phyloP scores from a whole-genome alignment of 805 yeast species.

The Jamesozyma lodderae region DNA sequence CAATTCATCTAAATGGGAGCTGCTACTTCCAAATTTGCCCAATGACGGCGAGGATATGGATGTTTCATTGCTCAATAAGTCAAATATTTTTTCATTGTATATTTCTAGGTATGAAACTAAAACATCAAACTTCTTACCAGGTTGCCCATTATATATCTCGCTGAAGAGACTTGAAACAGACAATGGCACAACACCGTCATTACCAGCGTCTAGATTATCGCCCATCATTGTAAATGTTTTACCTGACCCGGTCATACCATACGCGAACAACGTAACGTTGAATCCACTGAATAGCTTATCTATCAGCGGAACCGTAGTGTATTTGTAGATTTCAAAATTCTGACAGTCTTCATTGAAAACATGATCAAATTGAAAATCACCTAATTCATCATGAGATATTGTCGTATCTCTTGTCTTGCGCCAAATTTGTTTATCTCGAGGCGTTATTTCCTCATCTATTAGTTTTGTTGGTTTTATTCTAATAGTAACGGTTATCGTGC shows the following conservation, averaged over 20 bases:
- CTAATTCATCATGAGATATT: constrained; percentile 49
- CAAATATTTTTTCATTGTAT: constrained; percentile 80
- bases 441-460: neutral
- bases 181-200: constrained; percentile 62
- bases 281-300: constrained; percentile 58
- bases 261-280: constrained; percentile 86
- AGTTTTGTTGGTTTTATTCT: constrained; percentile 54
- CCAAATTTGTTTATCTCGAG: constrained; percentile 1
- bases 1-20: constrained; percentile 40
- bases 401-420: constrained; percentile 8
- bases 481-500: constrained; percentile 66
- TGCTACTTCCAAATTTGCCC: constrained; percentile 5
- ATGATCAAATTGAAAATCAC: constrained; percentile 67
- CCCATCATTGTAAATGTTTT: constrained; percentile 87
- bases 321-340: constrained; percentile 54
- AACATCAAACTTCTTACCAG: constrained; percentile 35
- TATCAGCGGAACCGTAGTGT: constrained; percentile 45
- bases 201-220: constrained; percentile 16
- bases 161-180: constrained; percentile 47
- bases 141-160: constrained; percentile 29
- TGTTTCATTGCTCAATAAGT: constrained; percentile 40
- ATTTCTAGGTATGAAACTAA: constrained; percentile 73
- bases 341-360: constrained; percentile 42
- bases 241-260: constrained; percentile 93
- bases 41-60: constrained; percentile 1